Base-by-base conservation (phyloP, 2,329 filamentous ascomycete species). In the Aureobasidium lini region DNA sequence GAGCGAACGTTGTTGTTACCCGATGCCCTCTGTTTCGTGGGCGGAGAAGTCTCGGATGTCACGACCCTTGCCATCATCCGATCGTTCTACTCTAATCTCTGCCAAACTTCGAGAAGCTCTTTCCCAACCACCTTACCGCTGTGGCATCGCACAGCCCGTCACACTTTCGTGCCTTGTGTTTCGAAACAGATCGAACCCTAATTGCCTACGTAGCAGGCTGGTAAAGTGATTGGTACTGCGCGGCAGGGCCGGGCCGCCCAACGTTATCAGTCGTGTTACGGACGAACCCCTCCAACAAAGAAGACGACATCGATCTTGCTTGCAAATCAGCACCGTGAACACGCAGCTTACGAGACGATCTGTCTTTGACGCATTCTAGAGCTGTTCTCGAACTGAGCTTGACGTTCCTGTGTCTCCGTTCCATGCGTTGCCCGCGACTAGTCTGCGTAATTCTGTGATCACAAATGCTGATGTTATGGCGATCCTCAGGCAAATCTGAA, bases 401-500 rank as follows among this genome's bases (percentile, higher is more conserved):
- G 39, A 42, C 9, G 7, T 39, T 39, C 15, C 28, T 9, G 10
- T 23, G n/a, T 52, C 9, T 52, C 23, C 23, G 16, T 40, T 15
- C 31, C 40, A 2, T 31, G 23, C 2, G 18, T 13, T 4, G 6
- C 10, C n/a, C 36, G 31, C 28, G 36, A 39, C 23, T 13, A 31
- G 31, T n/a, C 50, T 32, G 37, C 49, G 50, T 54, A 54, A 54
- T 32, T 9, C n/a, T 32, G 1, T 32, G 49, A 53, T 43, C 37
- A 54, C 28, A 43, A 28, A 54, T 32, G 49, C 49, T 32, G 23
- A 31, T 40, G 9, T 32, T 53, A 11, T 18, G 50, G 39, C 50
- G 50, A 54, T 54, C 50, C 29, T 42, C 50, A 42, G 37, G 48
- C 36, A 52, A 32, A 16, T 43, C 29, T 54, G 50, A 54, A 43